Evolutionary conservation across 2,329 filamentous ascomycete genomes (phyloP).

Genomic region (Myriosclerotinia curreyana): DNA sequence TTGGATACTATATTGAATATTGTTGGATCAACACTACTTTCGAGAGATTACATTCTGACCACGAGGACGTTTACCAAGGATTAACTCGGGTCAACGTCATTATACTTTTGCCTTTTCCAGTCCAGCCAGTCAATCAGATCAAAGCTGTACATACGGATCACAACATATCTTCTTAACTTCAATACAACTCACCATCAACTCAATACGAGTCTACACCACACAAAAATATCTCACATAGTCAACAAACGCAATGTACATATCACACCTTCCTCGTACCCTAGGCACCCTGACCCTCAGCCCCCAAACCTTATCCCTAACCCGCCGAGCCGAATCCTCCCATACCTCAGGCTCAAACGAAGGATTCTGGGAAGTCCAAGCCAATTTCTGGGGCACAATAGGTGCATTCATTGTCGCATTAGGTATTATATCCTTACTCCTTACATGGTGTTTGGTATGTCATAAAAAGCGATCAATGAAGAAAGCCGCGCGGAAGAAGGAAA

Average conservation of each 20-base stretch:
- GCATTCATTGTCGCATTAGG: background rate
- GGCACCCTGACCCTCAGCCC: too few species aligned
- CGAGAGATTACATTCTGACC: background rate
- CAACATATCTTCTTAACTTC: background rate
- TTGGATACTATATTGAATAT: background rate
- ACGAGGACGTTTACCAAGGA: background rate
- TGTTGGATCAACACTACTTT: background rate
- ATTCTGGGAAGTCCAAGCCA: conserved; percentile 6
- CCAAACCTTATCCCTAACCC: background rate
- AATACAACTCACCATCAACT: background rate
- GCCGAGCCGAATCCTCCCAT: background rate
- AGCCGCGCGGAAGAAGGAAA: background rate
- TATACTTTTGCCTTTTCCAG: background rate
- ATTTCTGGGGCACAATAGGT: conserved; percentile 16
- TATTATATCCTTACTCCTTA: background rate
- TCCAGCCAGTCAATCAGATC: background rate
- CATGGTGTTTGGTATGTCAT: conserved; percentile 1
- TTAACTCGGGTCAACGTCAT: background rate
- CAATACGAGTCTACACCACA: background rate
- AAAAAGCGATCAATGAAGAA: conserved; percentile 5
- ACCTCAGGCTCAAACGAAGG: background rate
- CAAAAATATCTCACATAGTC: background rate
- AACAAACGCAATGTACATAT: conserved; percentile 6
- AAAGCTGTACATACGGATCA: background rate
- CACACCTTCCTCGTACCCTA: background rate